Evolutionary conservation across 805 yeast species (phyloP).

Genomic region (Ogataea trehaloabstinens): DNA sequence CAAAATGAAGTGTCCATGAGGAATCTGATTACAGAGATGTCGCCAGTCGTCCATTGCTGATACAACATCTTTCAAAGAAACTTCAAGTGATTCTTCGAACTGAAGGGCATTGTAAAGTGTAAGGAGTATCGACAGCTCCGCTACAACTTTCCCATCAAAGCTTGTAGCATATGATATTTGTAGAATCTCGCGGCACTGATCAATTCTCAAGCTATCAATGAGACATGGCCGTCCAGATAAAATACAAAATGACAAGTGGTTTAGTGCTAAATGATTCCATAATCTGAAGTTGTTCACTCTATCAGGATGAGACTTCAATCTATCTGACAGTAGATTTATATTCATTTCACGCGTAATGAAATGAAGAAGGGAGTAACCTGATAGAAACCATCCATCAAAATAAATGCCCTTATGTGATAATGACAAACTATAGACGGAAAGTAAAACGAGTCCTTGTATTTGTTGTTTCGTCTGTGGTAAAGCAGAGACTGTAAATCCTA

Average conservation of each 20-base stretch:
- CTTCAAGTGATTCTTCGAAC: constrained; percentile 24
- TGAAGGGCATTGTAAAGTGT: constrained; percentile 62
- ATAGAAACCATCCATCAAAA: constrained; percentile 68
- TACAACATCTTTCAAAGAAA: constrained; percentile 22
- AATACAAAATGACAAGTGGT: constrained; percentile 60
- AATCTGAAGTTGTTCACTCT: constrained; percentile 50
- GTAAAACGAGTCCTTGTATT: constrained; percentile 59
- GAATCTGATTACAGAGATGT: constrained; percentile 22
- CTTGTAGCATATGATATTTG: constrained; percentile 61
- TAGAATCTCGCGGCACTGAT: constrained; percentile 56
- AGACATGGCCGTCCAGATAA: constrained; percentile 68
- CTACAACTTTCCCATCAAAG: constrained; percentile 74
- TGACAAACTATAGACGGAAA: constrained; percentile 59
- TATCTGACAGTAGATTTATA: constrained; percentile 23
- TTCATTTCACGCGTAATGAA: constrained; percentile 52
- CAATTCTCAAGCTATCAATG: constrained; percentile 57
- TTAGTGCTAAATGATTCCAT: constrained; percentile 69
- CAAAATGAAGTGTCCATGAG: constrained; percentile 16
- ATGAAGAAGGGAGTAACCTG: constrained; percentile 62
- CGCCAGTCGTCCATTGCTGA: constrained; percentile 25
- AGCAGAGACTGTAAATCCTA: constrained; percentile 42
- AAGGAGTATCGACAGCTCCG: constrained; percentile 59
- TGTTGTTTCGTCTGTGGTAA: constrained; percentile 47
- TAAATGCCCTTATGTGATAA: constrained; percentile 50
- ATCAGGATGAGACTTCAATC: constrained; percentile 27